Base-by-base conservation (phyloP, 1,284 basidiomycete genomes). In the Coniophora puteana region DNA sequence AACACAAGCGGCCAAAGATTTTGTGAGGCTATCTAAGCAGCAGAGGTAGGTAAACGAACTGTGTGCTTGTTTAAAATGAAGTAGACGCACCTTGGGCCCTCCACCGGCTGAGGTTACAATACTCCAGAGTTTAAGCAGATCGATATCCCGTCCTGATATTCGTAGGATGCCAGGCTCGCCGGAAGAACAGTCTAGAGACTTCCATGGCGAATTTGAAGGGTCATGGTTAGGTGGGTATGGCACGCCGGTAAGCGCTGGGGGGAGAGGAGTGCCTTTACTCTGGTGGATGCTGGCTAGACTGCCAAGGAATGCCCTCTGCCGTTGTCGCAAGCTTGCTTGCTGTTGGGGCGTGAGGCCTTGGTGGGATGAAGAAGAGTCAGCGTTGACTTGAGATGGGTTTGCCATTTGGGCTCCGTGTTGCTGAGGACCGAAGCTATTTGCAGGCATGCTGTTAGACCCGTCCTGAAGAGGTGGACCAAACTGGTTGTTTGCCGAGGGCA, bases 91-190 rank as follows among this genome's bases (percentile, higher is more conserved):
- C 53, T 70, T 74, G 48, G 65, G 59, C 13, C 69, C 64, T 24
- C 84, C 84, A 27, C 86, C 84, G 26, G 63, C 53, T 46, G 74
- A 66, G 42, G 66, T 62, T 28, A 84, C 79, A 29, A 75, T 44
- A 10, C 66, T 67, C 79, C 80, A 89, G 7, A 89, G 62, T 50
- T 70, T 81, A 62, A 87, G 84, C 29, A 93, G 59, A 51, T 84
- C 83, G 37, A 92, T 69, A 55, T 92, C 89, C 60, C 80, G 88
- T 16, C 87, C 88, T 3, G 81, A 79, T 32, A 93, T 55, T 44
- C 78, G 76, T 53, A 89, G 68, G 28, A 70, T 62, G 32, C 85
- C 86, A 13, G 70, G 48, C 46, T 85, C 84, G 21, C 53, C 50
- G 14, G 68, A 54, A 6, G 73, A 73, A 29, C 71, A 65, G 45